Evolutionary conservation across 2,329 filamentous ascomycete species (phyloP), one percentile per base, ranked within the genome.

Genomic region (Arthrobotrys entomopaga): DNA sequence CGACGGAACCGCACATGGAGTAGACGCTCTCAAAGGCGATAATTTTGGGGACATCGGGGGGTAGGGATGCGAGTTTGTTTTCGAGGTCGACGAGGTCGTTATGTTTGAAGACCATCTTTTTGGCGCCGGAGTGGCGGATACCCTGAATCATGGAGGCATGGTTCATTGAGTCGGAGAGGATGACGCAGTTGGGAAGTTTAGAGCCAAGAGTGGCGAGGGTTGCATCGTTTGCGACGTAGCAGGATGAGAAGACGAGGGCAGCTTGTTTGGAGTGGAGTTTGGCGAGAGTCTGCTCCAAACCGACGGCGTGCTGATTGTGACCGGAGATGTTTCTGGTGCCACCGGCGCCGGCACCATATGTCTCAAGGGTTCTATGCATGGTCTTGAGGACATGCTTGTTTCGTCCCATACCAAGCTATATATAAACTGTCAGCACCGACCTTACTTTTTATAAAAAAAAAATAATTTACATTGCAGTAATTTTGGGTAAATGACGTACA

Each of bases 141-240:
- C 95, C 95, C 83, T 98, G 95, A 76, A 99, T 99, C 95, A 99
- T 99, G 4, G 94, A 98, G 11, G 95, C 95, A 81, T 99, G 95
- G 82, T 99, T 99, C 81, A 97, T 84, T 82, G 91, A 96, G 83
- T 99, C 95, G 4, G 93, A 97, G n/a, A 99, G 85, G 79, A 98
- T 97, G 50, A 99, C 95, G 80, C 95, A 99, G 80, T 96, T 90
- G 29, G 95, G 94, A 82, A 99, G 85, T 83, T 97, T 97, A 83
- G 92, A 97, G 56, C 95, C 95, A n/a, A 99, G 85, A 0, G 95
- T 99, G 2, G 95, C 94, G 72, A 99, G 87, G 0, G 95, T 98
- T 15, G 95, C 93, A 83, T 99, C 95, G 81, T 99, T 99, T 77
- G 95, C 95, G 61, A 99, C 95, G 80, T 96, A 99, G 87, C 95